Evolutionary conservation across 441 rosid species (phyloP).

Genomic region (Pelargonium fulgidum): DNA sequence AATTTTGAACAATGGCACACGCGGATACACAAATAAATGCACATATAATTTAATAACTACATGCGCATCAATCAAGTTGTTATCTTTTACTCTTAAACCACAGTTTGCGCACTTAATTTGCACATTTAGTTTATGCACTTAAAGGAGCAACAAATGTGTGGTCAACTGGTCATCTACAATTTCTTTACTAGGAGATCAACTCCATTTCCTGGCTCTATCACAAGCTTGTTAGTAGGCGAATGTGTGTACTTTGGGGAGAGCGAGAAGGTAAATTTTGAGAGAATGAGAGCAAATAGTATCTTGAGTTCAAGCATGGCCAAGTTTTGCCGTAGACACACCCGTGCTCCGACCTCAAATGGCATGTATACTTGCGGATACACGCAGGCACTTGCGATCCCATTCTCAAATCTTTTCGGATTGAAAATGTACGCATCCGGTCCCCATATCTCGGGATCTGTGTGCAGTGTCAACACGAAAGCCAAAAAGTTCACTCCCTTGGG

Average conservation of each 20-base stretch:
- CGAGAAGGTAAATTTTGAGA: constrained; percentile 48
- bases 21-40: no score
- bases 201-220: constrained; percentile 55
- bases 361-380: constrained; percentile 47
- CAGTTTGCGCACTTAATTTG: no score
- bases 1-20: no score
- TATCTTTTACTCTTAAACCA: no score
- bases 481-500: constrained; percentile 59
- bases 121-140: no score
- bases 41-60: no score
- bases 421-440: constrained; percentile 49
- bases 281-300: constrained; percentile 39
- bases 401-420: constrained; percentile 51
- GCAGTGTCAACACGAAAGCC: constrained; percentile 41
- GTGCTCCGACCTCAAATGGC: constrained; percentile 62
- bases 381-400: constrained; percentile 55
- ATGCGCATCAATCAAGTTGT: no score
- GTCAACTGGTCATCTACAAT: constrained; percentile 3
- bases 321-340: constrained; percentile 57
- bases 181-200: constrained; percentile 34
- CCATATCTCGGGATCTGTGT: constrained; percentile 59
- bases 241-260: constrained; percentile 50
- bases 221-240: constrained; percentile 47
- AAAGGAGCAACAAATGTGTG: no score
- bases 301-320: constrained; percentile 63